Evolutionary conservation across 352 stramenopile genomes (phyloP).

Genomic region (Phytopythium sindhum): DNA sequence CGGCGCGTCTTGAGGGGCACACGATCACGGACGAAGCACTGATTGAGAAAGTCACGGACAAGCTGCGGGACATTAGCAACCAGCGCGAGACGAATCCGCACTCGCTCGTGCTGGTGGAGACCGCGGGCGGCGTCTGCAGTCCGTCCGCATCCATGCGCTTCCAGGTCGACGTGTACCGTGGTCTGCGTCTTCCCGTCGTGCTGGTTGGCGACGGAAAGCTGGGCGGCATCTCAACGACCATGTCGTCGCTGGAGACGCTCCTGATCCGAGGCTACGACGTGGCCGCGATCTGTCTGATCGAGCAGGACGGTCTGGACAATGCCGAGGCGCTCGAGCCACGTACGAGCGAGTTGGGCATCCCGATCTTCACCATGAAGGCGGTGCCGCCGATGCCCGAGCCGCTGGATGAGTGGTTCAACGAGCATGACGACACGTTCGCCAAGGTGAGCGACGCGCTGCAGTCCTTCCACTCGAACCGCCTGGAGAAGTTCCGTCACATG

Average conservation of each 20-base stretch:
- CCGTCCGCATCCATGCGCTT: constrained; percentile 77
- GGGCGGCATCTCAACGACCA: constrained; percentile 94
- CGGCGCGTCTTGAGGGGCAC: constrained; percentile 82
- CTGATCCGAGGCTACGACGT: constrained; percentile 91
- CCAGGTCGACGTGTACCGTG: constrained; percentile 94
- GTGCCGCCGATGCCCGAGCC: constrained; percentile 75
- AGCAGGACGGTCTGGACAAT: constrained; percentile 73
- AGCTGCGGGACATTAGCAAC: constrained; percentile 39
- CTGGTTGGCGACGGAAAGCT: constrained; percentile 96
- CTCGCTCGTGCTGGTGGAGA: constrained; percentile 90
- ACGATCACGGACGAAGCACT: constrained; percentile 88
- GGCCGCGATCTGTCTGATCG: constrained; percentile 75
- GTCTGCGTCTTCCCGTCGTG: constrained; percentile 87
- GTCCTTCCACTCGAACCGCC: constrained; percentile 48
- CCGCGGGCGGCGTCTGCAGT: constrained; percentile 93
- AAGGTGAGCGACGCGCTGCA: constrained; percentile 46
- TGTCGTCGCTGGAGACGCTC: constrained; percentile 92
- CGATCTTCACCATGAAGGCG: constrained; percentile 67
- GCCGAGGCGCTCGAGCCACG: constrained; percentile 56
- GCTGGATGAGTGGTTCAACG: constrained; percentile 62
- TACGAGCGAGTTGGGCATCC: constrained; percentile 63
- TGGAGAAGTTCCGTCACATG: constrained; percentile 57
- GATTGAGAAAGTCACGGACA: constrained; percentile 61
- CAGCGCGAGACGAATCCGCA: constrained; percentile 24
- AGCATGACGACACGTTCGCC: constrained; percentile 47